Conservation (phyloP, 495 filamentous ascomycete genomes). For the Evansstolkia leycettana region DNA sequence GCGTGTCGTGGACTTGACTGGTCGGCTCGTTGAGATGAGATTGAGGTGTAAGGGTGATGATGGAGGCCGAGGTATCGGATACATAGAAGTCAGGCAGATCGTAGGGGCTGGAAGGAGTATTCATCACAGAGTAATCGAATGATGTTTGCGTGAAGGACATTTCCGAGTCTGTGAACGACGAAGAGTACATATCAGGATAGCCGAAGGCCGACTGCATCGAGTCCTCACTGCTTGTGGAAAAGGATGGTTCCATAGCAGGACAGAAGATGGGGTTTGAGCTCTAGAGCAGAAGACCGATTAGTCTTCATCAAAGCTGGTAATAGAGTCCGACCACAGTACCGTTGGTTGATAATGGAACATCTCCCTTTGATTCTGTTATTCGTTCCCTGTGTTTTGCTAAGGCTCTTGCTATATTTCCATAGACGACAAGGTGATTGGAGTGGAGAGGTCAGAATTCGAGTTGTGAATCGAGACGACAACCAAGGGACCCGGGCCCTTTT, state of each 20-base stretch:
- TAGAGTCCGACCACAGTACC: constrained; percentile 5
- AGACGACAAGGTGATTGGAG: no score
- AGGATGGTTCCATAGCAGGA: constrained; percentile 13
- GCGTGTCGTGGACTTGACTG: background rate
- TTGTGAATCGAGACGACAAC: background rate
- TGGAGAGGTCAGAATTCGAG: no score
- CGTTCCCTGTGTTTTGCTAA: background rate
- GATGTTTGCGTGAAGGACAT: background rate
- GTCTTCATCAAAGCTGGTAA: background rate
- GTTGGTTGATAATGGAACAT: constrained; percentile 14
- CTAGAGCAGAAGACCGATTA: constrained; percentile 6
- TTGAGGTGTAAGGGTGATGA: background rate
- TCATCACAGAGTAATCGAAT: background rate
- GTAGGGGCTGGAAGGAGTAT: background rate
- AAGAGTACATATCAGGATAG: constrained; percentile 17
- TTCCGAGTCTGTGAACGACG: constrained; percentile 16
- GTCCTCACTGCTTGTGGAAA: constrained; percentile 12
- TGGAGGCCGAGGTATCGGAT: background rate
- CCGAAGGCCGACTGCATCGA: constrained; percentile 16
- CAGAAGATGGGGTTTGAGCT: constrained; percentile 7
- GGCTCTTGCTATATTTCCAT: no score
- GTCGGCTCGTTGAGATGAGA: background rate
- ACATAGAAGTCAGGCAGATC: background rate
- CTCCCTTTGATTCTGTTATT: constrained; percentile 5
- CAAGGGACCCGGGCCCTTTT: no score